Evolutionary conservation across 164 flowering plant genomes (phyloP).

Genomic region (Protea cynaroides): DNA sequence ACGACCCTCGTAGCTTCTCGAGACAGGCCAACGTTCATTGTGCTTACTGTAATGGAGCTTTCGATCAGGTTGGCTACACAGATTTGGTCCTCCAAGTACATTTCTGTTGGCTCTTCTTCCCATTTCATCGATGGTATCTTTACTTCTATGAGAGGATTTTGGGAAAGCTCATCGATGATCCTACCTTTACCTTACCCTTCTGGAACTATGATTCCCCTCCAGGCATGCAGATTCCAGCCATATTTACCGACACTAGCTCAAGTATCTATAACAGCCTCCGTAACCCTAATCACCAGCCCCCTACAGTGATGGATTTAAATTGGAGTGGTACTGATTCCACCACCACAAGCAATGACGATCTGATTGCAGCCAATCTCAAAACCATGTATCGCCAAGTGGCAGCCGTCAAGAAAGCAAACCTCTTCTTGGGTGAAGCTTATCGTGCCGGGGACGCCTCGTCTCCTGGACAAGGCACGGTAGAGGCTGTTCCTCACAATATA

Average conservation of each 20-base stretch:
- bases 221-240: constrained; percentile 53
- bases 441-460: no score
- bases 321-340: constrained; percentile 11
- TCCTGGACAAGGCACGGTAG: no score
- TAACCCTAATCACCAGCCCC: constrained; percentile 20
- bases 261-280: constrained; percentile 32
- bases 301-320: constrained; percentile 14
- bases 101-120: no score
- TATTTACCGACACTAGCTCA: constrained; percentile 26
- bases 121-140: no score
- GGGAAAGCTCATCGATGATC: constrained; percentile 53
- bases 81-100: constrained; percentile 26
- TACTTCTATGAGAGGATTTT: no score
- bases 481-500: no score
- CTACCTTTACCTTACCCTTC: constrained; percentile 49
- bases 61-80: constrained; percentile 28
- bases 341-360: not conserved
- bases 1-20: constrained; percentile 28
- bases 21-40: constrained; percentile 42
- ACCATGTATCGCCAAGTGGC: no score
- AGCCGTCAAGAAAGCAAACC: no score
- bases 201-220: constrained; percentile 68
- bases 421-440: no score
- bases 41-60: constrained; percentile 38
- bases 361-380: no score